Evolutionary conservation across 1,284 basidiomycete genomes (phyloP), one percentile per base, ranked within the genome.

Genomic region (Leccinum subatratum): DNA sequence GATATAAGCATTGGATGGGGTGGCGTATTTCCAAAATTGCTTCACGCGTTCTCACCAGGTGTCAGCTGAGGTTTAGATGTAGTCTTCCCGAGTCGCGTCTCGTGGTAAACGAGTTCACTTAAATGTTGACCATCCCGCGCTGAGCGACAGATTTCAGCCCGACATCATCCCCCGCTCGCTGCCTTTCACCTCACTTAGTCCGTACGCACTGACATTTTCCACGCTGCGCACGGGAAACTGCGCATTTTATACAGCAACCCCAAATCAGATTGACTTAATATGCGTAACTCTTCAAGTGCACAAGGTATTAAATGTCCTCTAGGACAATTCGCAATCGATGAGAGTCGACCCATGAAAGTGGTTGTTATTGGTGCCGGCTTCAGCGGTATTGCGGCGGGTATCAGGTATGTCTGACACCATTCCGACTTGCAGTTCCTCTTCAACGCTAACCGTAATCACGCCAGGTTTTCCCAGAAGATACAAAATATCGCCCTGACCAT

Each of bases 1-100:
- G 90, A 9, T 78, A 86, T 8, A 25, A 7, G 82, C 82, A 3
- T 96, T 96, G 77, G 74, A 77, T 2, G 85, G 88, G 1, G 91
- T 88, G 0, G 83, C 91, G 6, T 79, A 74, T 57, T 37, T 45
- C 22, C 61, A 67, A 18, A n/a, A 16, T 12, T 3, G 7, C 32
- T 67, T 64, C 20, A 18, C 7, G 39, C 30, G 18, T 64, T 67
- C 48, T 59, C 54, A 67, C 25, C 16, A 32, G 30, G 7, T 2
- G 6, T 12, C 6, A 12, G 28, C 28, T 30, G n/a, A 54, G 20
- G 48, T 51, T 20, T 12, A 54, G 12, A 54, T 54, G 12, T 20
- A 4, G 6, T 56, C n/a, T 6, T 39, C 30, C 20, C 32, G 16
- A 57, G 56, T 11, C n/a, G n/a, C n/a, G 28, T 45, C 56, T 42